Evolutionary conservation across 305 asterid genomes (phyloP), one percentile per base, ranked within the genome.

Genomic region (Withania somnifera): DNA sequence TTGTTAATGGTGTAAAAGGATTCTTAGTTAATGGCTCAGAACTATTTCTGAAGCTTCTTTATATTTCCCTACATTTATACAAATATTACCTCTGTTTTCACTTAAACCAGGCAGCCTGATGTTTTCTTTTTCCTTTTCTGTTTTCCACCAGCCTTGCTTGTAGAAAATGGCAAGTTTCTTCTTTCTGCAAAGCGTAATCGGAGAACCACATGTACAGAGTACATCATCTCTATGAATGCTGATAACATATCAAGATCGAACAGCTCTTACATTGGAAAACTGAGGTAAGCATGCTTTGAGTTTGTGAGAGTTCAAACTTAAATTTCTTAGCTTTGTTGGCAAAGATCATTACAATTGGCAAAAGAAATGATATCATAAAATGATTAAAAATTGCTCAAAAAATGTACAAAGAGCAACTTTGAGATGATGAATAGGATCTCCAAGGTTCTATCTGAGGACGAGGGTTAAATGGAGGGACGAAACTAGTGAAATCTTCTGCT

Each of bases 121-220:
- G 11, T 47, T 50, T 9, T 50, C 5, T 36, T n/a, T n/a, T 45
- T 22, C 38, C 78, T 47, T 24, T 75, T 50, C 45, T 75, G 61
- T 26, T 28, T 26, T 54, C 82, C 83, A 81, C 82, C 92, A 95
- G 98, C 94, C 54, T 87, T 92, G 88, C 93, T 92, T 66, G 93
- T 90, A 19, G 98, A 95, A 89, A 92, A 92, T 58, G 98, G 98
- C 73, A 94, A 94, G 82, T 94, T 94, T 86, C 97, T 93, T 83
- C 97, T 94, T 61, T 93, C 97, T 76, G 96, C 98, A 19, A 95
- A 92, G 86, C 87, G 97, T 57, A 89, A 71, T 78, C 93, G 97
- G 81, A 84, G 91, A 78, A 89, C 94, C 69, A 90, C 98, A 63
- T 88, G 91, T 86, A 93, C 98, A 10, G 98, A 93, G 89, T 95